Evolutionary conservation across 2,329 filamentous ascomycete genomes (phyloP), one percentile per base, ranked within the genome.

Genomic region (Colletotrichum sp.): DNA sequence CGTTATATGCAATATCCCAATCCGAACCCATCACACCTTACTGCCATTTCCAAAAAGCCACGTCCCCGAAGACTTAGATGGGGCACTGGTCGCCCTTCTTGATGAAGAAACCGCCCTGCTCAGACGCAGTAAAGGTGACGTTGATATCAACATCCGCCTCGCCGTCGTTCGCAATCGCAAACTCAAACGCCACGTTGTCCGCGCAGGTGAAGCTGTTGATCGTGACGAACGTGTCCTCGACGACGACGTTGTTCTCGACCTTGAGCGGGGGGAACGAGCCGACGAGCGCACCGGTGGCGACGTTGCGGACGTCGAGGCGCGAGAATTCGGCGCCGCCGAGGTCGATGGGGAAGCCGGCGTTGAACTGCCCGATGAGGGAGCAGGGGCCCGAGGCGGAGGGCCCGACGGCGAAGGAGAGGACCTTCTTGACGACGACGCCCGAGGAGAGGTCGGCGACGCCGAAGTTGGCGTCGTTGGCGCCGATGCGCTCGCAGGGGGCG

Each of bases 31-130:
- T 52, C 24, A 34, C 7, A n/a, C 7, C 24, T 10, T 16, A 2
- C 26, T 6, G 2, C 14, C 12, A 14, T 10, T 6, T 8, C 34
- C 21, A 9, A 55, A 30, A 4, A 16, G 8, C 9, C 21, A 63
- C 12, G 10, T 34, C 12, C 30, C 32, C 59, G 32, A 38, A 21
- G 21, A 14, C 21, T 63, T 63, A 63, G 28, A 28, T 63, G 61
- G 65, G 36, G 34, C 73, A 75, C 69, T 75, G 73, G 73, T 75
- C 73, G 16, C 69, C 73, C n/a, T 68, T 69, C 32, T 58, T 38
- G 4, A 75, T 26, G 16, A 75, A 75, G 43, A 75, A 75, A 1
- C 73, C 73, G 1, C 56, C 63, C n/a, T 36, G 14, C 8, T 26
- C 32, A 13, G 26, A 43, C 10, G 62, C 56, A 3, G 69, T 73